Conservation (phyloP, 1,284 basidiomycete species). For the Ustilago hordei region DNA sequence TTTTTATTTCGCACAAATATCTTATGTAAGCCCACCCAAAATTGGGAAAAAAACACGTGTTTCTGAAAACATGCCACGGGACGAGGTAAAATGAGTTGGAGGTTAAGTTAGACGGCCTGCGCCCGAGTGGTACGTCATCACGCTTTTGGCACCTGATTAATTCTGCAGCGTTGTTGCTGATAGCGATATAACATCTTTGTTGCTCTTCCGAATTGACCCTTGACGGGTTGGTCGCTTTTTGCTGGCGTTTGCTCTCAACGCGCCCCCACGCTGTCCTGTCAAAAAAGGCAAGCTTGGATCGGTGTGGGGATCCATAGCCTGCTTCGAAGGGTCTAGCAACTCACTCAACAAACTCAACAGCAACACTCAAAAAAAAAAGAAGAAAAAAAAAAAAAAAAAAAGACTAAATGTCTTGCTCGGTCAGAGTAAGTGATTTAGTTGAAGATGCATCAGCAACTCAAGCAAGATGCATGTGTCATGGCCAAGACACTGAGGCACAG, state of each 20-base stretch:
- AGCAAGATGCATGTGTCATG: too few species aligned
- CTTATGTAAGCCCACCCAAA: too few species aligned
- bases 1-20: too few species aligned
- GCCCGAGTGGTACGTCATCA: constrained; percentile 9
- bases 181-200: not conserved
- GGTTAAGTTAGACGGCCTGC: not conserved
- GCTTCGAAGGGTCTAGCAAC: not conserved
- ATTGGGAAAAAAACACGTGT: too few species aligned
- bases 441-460: too few species aligned
- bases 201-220: constrained; percentile 1
- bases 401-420: not conserved
- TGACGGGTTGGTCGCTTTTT: not conserved
- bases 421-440: too few species aligned
- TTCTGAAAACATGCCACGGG: too few species aligned
- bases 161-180: not conserved
- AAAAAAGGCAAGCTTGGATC: not conserved
- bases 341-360: not conserved
- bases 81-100: not conserved
- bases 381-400: not conserved
- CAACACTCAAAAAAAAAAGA: constrained; percentile 1
- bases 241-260: not conserved
- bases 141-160: constrained; percentile 6
- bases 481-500: too few species aligned
- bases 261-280: constrained; percentile 18
- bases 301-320: constrained; percentile 1